Evolutionary conservation across 2,329 filamentous ascomycete species (phyloP).

Genomic region (Sarocladium kiliense): DNA sequence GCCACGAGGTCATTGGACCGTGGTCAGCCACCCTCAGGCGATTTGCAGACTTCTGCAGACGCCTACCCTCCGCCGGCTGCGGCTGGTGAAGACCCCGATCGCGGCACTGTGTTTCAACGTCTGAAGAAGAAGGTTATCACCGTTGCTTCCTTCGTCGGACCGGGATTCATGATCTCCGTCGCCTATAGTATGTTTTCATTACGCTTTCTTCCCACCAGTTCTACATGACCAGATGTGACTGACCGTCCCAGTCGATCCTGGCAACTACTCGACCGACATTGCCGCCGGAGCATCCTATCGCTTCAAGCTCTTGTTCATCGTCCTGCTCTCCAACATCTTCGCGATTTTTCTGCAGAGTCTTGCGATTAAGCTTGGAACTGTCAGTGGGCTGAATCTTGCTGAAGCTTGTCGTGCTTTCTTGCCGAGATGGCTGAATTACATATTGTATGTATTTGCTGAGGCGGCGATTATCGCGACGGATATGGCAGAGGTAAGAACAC

Average conservation of each 20-base stretch:
- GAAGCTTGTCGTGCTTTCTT: conserved; percentile 61
- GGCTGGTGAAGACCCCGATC: neutral
- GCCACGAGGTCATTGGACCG: no score
- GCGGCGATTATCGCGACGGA: conserved; percentile 67
- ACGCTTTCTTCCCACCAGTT: no score
- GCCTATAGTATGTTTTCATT: conserved; percentile 55
- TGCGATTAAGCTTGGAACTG: conserved; percentile 63
- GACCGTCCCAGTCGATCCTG: conserved; percentile 43
- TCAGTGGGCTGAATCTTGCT: conserved; percentile 63
- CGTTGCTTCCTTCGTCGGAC: conserved; percentile 46
- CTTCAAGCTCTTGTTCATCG: conserved; percentile 62
- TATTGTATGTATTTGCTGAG: conserved; percentile 61
- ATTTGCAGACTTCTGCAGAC: no score
- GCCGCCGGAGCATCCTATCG: conserved; percentile 61
- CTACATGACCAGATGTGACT: neutral
- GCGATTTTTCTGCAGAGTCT: conserved; percentile 67
- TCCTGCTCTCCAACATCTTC: conserved; percentile 64
- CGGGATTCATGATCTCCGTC: conserved; percentile 60
- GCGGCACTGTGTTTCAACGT: neutral
- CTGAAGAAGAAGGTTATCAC: conserved; percentile 6
- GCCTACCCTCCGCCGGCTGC: no score
- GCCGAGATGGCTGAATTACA: conserved; percentile 59
- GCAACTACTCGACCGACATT: conserved; percentile 68
- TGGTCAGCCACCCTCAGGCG: no score
- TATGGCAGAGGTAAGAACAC: conserved; percentile 60